phyloP scores from a whole-genome alignment of 441 rosid species.

The Lepidium campestre region DNA sequence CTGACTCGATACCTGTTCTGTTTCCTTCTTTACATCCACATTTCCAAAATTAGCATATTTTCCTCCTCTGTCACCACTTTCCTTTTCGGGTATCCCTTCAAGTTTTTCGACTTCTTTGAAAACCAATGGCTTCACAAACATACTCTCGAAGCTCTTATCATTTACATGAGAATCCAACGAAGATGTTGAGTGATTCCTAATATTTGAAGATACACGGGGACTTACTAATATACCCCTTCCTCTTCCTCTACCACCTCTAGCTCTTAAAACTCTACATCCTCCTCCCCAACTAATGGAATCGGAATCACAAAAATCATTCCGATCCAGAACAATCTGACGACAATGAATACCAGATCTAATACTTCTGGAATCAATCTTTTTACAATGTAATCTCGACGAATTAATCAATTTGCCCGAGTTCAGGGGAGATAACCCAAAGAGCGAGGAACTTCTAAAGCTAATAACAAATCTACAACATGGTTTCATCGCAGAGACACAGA shows the following conservation, averaged over 20 bases:
- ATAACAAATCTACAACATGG: slow-evolving; percentile 70
- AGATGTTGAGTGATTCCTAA: slow-evolving; percentile 72
- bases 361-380: slow-evolving; percentile 21
- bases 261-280: slow-evolving; percentile 31
- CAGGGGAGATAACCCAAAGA: slow-evolving; percentile 44
- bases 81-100: slow-evolving; percentile 37
- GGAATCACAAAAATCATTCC: slow-evolving; percentile 53
- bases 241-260: slow-evolving; percentile 26
- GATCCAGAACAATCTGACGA: slow-evolving; percentile 31
- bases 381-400: slow-evolving; percentile 57
- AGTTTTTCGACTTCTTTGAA: slow-evolving; percentile 29
- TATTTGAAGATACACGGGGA: slow-evolving; percentile 67
- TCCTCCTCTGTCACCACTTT: slow-evolving; percentile 3
- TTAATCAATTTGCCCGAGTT: slow-evolving; percentile 23
- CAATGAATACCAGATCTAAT: slow-evolving; percentile 30
- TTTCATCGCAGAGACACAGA: slow-evolving; percentile 64
- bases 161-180: slow-evolving; percentile 56
- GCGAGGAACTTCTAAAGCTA: slow-evolving; percentile 46
- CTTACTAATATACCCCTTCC: slow-evolving; percentile 67
- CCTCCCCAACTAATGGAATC: slow-evolving; percentile 31
- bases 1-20: neutral
- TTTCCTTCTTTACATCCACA: slow-evolving; percentile 41
- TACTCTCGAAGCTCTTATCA: slow-evolving; percentile 58
- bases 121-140: slow-evolving; percentile 69
- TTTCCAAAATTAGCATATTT: slow-evolving; percentile 37